A percentile compares a stretch with the other conserved stretches of the same genome.
phyloP scores from a whole-genome alignment of 1,284 basidiomycete species.

The Farysia itapuensis region DNA sequence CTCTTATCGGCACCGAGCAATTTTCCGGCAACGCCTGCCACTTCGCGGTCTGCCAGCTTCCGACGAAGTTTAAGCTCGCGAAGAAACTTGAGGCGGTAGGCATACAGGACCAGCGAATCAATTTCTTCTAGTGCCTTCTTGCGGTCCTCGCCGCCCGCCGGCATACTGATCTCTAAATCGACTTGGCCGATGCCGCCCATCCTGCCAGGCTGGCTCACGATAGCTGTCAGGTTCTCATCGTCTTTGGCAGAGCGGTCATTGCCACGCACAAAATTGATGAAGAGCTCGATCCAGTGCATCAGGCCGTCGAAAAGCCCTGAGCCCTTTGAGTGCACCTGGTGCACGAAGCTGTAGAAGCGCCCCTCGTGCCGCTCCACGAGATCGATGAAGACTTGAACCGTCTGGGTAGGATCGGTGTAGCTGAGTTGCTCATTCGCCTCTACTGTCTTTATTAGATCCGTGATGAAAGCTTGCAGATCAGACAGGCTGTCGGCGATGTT shows the following conservation, averaged over 20 bases:
- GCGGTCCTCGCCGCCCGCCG: slow-evolving; percentile 45
- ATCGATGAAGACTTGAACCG: slow-evolving; percentile 91
- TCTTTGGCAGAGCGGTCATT: slow-evolving; percentile 68
- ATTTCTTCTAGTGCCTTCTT: slow-evolving; percentile 48
- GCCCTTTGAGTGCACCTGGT: slow-evolving; percentile 97
- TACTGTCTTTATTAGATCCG: slow-evolving; percentile 91
- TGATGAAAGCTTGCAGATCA: slow-evolving; percentile 91
- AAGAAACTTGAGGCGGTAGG: slow-evolving; percentile 54
- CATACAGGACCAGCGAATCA: slow-evolving; percentile 51
- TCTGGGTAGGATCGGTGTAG: slow-evolving; percentile 78
- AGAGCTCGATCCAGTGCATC: slow-evolving; percentile 96
- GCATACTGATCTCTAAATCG: slow-evolving; percentile 54
- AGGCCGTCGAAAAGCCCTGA: slow-evolving; percentile 88
- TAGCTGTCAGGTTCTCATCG: slow-evolving; percentile 62
- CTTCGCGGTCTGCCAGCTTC: slow-evolving; percentile 43
- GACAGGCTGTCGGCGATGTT: slow-evolving; percentile 91
- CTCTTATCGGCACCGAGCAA: slow-evolving; percentile 26
- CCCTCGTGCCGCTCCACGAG: slow-evolving; percentile 92
- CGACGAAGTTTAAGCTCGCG: slow-evolving; percentile 54
- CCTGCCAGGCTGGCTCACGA: not conserved
- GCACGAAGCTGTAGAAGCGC: slow-evolving; percentile 92
- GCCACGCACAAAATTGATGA: slow-evolving; percentile 87
- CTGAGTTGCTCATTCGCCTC: slow-evolving; percentile 84
- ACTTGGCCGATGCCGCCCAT: slow-evolving; percentile 45
- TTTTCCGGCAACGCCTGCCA: slow-evolving; percentile 40